These are phyloP conservation scores for Russula sp. DNA, from an alignment of 768 basidiomycete genomes.

Conservation along the genomic window DNA sequence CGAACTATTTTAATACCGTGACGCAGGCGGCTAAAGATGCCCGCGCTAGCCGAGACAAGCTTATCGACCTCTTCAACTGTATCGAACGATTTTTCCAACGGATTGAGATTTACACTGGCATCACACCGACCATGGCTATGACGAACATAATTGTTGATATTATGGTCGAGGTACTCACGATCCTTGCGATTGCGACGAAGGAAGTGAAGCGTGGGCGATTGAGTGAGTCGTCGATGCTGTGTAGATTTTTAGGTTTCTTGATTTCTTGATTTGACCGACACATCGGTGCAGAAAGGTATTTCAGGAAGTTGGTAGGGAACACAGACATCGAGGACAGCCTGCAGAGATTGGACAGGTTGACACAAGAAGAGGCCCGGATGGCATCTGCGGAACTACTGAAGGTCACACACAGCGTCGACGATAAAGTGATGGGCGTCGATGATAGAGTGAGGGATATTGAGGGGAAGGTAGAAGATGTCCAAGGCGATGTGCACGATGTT, in stretches of 20 bases:
- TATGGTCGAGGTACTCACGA: neutral
- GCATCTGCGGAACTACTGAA: neutral
- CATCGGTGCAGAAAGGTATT: neutral
- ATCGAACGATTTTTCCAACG: neutral
- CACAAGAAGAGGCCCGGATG: neutral
- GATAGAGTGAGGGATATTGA: neutral
- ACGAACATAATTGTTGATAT: neutral
- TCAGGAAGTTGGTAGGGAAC: neutral
- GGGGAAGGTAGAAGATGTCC: too few relatives aligned
- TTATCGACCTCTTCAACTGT: neutral
- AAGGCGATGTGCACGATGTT: too few relatives aligned
- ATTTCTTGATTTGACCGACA: neutral
- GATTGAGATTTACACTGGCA: neutral
- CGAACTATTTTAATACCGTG: neutral
- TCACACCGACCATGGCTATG: neutral
- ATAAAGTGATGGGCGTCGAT: neutral
- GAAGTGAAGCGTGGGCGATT: neutral
- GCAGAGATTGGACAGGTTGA: neutral
- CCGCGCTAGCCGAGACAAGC: neutral
- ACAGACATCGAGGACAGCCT: neutral
- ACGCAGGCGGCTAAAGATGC: neutral
- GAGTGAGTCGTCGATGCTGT: neutral
- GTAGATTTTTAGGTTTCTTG: neutral
- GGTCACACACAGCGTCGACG: neutral
- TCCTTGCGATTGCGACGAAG: neutral